Evolutionary conservation across 2,329 filamentous ascomycete species (phyloP).

Genomic region (Ophiostoma piceae): DNA sequence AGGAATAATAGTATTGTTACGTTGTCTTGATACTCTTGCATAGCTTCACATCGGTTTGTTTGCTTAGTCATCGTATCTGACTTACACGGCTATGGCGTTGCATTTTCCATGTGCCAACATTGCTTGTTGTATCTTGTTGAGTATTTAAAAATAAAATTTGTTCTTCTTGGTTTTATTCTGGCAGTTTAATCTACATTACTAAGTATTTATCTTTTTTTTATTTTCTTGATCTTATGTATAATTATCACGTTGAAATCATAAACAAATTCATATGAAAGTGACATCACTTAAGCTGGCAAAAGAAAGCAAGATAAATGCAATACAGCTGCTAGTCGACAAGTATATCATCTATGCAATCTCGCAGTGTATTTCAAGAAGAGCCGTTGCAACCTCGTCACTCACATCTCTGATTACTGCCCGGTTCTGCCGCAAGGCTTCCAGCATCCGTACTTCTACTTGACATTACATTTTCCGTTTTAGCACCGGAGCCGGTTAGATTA

Average conservation of each 20-base stretch:
- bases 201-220: background rate
- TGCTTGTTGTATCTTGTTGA: too few species aligned
- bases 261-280: background rate
- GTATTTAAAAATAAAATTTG: too few species aligned
- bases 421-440: conserved; percentile 1
- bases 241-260: background rate
- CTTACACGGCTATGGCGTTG: too few species aligned
- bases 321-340: background rate
- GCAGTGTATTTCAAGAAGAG: too few species aligned
- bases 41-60: too few species aligned
- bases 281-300: background rate
- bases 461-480: background rate
- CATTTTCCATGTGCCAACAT: too few species aligned
- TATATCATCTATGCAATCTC: too few species aligned
- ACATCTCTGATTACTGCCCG: background rate
- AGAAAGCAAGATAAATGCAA: background rate
- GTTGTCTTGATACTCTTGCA: too few species aligned
- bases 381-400: background rate
- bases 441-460: background rate
- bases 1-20: too few species aligned
- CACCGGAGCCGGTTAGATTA: background rate
- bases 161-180: too few species aligned
- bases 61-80: too few species aligned
- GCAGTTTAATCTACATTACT: too few species aligned
- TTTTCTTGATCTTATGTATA: background rate